phyloP scores from a whole-genome alignment of 1,139 yeast genomes.

The Kodamaea arcana region DNA sequence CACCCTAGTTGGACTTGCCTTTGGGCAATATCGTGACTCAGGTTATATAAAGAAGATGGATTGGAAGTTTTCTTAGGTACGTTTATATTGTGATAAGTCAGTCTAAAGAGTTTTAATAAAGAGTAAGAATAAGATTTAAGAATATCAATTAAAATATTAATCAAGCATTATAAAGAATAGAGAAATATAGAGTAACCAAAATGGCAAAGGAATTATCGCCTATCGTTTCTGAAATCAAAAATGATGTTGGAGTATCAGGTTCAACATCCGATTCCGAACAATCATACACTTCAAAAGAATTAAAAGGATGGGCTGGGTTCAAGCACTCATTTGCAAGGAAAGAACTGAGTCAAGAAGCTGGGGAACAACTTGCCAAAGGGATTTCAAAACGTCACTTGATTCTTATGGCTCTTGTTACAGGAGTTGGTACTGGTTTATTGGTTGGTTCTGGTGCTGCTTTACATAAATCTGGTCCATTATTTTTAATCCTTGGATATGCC shows the following conservation, averaged over 20 bases:
- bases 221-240: conserved; percentile 16
- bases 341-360: conserved; percentile 16
- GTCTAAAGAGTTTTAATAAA: too few species aligned
- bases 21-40: too few species aligned
- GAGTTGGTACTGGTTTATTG: conserved; percentile 41
- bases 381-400: conserved; percentile 34
- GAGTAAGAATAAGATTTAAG: too few species aligned
- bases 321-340: conserved; percentile 29
- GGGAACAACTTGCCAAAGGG: conserved; percentile 29
- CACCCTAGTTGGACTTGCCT: too few species aligned
- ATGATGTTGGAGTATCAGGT: conserved; percentile 12
- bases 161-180: too few species aligned
- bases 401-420: conserved; percentile 36
- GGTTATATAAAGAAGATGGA: too few species aligned
- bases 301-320: conserved; percentile 22
- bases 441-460: conserved; percentile 36
- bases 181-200: too few species aligned
- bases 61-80: too few species aligned
- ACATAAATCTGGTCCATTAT: conserved; percentile 34
- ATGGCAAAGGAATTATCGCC: conserved; percentile 11
- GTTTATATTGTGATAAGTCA: too few species aligned
- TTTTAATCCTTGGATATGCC: conserved; percentile 32
- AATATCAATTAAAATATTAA: too few species aligned
- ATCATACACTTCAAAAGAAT: conserved; percentile 11
- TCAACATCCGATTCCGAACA: conserved; percentile 9